phyloP scores from a whole-genome alignment of 2,329 filamentous ascomycete species.

The Ophiocordyceps camponoti-rufipedis region DNA sequence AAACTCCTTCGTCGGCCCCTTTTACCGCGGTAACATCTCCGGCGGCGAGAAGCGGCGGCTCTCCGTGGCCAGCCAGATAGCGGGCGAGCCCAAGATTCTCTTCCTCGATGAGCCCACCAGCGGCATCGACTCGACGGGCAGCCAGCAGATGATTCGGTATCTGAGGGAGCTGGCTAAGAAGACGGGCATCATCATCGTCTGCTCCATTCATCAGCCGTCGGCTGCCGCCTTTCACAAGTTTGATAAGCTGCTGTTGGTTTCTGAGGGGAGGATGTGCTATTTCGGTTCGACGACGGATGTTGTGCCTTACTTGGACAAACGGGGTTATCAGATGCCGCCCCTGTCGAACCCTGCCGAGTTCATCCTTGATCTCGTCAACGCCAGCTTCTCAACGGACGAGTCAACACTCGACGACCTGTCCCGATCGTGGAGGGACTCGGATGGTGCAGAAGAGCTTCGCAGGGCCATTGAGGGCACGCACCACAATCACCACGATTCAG shows the following conservation, averaged over 20 bases:
- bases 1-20: conserved; percentile 60
- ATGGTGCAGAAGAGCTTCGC: background rate
- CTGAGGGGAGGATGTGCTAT: conserved; percentile 52
- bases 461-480: background rate
- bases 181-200: conserved; percentile 59
- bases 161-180: conserved; percentile 46
- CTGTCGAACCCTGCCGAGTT: conserved; percentile 69
- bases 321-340: conserved; percentile 44
- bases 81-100: conserved; percentile 62
- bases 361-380: conserved; percentile 61
- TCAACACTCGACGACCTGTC: background rate
- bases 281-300: conserved; percentile 45
- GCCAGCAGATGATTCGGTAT: conserved; percentile 59
- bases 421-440: background rate
- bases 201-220: conserved; percentile 74
- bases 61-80: conserved; percentile 63
- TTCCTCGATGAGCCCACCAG: conserved; percentile 77
- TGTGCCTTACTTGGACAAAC: conserved; percentile 41
- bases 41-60: conserved; percentile 73
- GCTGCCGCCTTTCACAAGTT: conserved; percentile 65
- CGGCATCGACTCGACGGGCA: conserved; percentile 62
- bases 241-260: conserved; percentile 60
- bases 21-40: conserved; percentile 65
- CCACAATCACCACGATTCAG: background rate
- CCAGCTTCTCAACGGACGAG: conserved; percentile 35